Evolutionary conservation across 345 rosid species (phyloP), one percentile per base, ranked within the genome.

Genomic region (Gossypium mustelinum): DNA sequence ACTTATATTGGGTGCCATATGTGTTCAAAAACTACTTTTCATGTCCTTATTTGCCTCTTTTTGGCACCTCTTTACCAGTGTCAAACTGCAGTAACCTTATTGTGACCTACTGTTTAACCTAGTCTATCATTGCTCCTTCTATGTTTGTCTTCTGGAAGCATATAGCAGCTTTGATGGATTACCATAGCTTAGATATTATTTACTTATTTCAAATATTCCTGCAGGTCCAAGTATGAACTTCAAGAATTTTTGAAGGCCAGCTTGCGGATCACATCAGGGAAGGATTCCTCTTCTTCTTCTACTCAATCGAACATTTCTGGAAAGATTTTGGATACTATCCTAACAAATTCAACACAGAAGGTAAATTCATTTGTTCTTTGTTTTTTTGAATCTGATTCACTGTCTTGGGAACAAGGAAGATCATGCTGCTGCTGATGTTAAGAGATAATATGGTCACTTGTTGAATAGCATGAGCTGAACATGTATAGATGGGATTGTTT

Each of bases 231-330:
- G 84, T 96, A 96, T 81, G 97, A 96, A 90, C 89, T 79, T 65
- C 99, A 96, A 89, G 97, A 92, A 86, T 96, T 92, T 82, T 64
- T 96, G 79, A 89, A 96, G 79, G 92, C 99, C 76, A 93, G 98
- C 82, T 89, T 96, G 82, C 87, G 97, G 77, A 96, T 96, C 74
- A 70, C 90, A 24, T 90, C 97, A 0, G 88, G 77, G 68, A 84
- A 83, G 71, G 61, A 58, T 52, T 70, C 92, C 52, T 66, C 94
- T 43, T 47, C 51, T 47, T 83, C 78, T 59, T 73, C 87, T 81
- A 87, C 82, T 51, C 82, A 85, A 80, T 73, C 93, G 72, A 92
- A 80, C 82, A 65, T 88, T 73, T 93, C 99, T 29, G 79, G 79
- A 71, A 91, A 84, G 82, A 78, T 89, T 57, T 64, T 90, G 41